Evolutionary conservation across 2,329 filamentous ascomycete genomes (phyloP).

Genomic region (Proliferodiscus dingleyae): DNA sequence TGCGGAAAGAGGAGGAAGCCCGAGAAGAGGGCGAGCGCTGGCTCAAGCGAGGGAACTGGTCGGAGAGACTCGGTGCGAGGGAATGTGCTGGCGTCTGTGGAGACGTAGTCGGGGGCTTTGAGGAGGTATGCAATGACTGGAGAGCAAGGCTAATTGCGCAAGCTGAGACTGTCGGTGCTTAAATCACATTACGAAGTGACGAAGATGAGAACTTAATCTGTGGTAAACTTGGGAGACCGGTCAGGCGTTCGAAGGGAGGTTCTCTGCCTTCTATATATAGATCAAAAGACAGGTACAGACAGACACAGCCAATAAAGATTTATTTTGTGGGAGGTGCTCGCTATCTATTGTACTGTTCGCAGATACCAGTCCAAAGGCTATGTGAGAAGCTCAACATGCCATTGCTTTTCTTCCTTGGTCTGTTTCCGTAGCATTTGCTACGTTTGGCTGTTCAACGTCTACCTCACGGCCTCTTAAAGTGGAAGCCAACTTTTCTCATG

Average conservation of each 20-base stretch:
- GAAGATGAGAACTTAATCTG: neutral
- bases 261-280: neutral
- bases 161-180: slow-evolving; percentile 29
- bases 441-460: too few relatives aligned
- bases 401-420: too few relatives aligned
- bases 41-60: slow-evolving; percentile 79
- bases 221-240: neutral
- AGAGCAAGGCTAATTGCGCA: slow-evolving; percentile 67
- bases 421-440: too few relatives aligned
- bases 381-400: too few relatives aligned
- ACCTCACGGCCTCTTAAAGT: too few relatives aligned
- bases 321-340: neutral
- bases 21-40: slow-evolving; percentile 78
- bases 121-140: slow-evolving; percentile 83
- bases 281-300: neutral
- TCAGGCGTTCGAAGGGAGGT: too few relatives aligned
- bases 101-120: slow-evolving; percentile 88
- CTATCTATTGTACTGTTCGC: too few relatives aligned
- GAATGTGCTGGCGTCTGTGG: slow-evolving; percentile 81
- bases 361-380: too few relatives aligned
- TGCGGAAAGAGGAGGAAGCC: slow-evolving; percentile 76
- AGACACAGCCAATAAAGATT: neutral
- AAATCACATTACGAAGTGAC: neutral
- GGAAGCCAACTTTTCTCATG: too few relatives aligned
- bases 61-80: slow-evolving; percentile 66